phyloP scores from a whole-genome alignment of 768 basidiomycete species.

The Auricularia heimuer region DNA sequence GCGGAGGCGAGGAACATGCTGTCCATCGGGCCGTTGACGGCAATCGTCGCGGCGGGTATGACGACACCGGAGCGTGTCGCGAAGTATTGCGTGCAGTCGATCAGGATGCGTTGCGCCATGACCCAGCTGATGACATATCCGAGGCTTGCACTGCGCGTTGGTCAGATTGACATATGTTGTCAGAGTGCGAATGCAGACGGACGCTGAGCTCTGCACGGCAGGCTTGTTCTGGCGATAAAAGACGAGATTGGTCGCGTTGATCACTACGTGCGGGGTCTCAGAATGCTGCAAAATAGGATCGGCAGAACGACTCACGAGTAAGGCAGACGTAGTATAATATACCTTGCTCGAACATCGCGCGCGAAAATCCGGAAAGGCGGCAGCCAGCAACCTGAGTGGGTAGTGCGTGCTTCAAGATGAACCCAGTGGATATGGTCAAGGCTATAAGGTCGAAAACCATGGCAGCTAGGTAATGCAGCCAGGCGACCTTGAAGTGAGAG shows the following conservation, averaged over 20 bases:
- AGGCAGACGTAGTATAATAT: background rate
- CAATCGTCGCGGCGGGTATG: background rate
- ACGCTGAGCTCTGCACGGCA: background rate
- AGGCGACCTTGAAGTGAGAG: background rate
- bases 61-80: background rate
- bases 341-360: background rate
- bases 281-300: background rate
- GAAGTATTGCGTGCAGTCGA: background rate
- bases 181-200: background rate
- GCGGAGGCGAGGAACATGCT: background rate
- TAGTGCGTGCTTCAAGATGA: background rate
- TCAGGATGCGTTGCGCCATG: background rate
- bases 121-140: background rate
- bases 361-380: background rate
- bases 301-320: background rate
- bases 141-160: background rate
- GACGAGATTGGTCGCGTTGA: background rate
- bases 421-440: background rate
- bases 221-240: background rate
- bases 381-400: background rate
- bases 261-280: background rate
- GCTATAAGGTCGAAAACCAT: background rate
- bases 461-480: background rate
- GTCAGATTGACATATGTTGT: background rate
- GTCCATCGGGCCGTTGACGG: no score